Evolutionary conservation across 2,329 filamentous ascomycete species (phyloP).

Genomic region (Monosporascus cannonballus): DNA sequence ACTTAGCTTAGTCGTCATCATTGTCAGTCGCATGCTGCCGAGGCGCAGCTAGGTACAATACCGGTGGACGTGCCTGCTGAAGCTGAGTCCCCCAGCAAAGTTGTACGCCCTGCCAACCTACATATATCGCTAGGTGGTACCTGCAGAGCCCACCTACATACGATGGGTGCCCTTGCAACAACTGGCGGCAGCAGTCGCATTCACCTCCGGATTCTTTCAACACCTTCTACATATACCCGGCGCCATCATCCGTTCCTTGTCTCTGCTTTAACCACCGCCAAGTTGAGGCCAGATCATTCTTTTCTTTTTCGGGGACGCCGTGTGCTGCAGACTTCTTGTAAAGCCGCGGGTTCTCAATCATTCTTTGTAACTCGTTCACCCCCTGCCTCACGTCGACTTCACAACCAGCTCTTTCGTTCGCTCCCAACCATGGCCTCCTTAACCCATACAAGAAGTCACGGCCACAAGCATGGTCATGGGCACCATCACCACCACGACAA

Average conservation of each 20-base stretch:
- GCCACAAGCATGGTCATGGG: slow-evolving; percentile 50
- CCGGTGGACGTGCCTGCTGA: too few relatives aligned
- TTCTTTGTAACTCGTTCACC: slow-evolving; percentile 11
- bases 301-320: slow-evolving; percentile 10
- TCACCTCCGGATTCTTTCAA: background rate
- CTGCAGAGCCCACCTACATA: too few relatives aligned
- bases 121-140: background rate
- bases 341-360: slow-evolving; percentile 2
- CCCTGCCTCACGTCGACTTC: slow-evolving; percentile 4
- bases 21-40: too few relatives aligned
- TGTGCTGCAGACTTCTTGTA: slow-evolving; percentile 15
- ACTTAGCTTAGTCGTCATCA: too few relatives aligned
- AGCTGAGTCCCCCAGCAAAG: too few relatives aligned
- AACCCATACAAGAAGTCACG: slow-evolving; percentile 44
- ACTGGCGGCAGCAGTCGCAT: background rate
- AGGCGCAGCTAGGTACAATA: too few relatives aligned
- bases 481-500: slow-evolving; percentile 82
- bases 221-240: background rate
- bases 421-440: slow-evolving; percentile 28
- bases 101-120: background rate
- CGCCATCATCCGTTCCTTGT: background rate
- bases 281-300: slow-evolving; percentile 17
- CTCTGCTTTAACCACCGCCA: background rate
- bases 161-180: too few relatives aligned
- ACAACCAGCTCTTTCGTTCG: slow-evolving; percentile 6